phyloP scores from a whole-genome alignment of 169 alveolate species.

The Eimeria falciformis region DNA sequence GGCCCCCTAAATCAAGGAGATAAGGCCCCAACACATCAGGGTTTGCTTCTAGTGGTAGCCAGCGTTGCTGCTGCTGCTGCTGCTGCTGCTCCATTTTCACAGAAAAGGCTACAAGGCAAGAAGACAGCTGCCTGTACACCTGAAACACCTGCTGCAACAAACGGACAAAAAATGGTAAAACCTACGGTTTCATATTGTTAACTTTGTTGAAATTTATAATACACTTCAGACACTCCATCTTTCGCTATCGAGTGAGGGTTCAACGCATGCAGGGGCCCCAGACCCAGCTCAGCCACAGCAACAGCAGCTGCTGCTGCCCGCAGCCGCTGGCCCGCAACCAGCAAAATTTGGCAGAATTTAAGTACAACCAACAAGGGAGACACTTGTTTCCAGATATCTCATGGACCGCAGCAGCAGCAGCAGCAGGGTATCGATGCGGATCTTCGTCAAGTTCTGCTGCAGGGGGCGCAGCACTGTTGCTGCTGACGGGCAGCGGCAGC shows the following conservation, averaged over 20 bases:
- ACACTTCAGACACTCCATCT: neutral
- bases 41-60: constrained; percentile 64
- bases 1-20: constrained; percentile 44
- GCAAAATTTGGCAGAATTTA: neutral
- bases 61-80: neutral
- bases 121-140: neutral
- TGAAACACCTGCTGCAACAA: neutral
- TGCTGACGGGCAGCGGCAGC: neutral
- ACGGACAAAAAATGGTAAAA: too few species aligned
- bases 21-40: constrained; percentile 57
- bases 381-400: neutral
- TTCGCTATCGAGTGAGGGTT: too few species aligned
- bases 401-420: neutral
- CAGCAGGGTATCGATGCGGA: neutral
- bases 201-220: too few species aligned
- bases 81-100: constrained; percentile 6
- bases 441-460: constrained; percentile 4
- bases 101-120: neutral
- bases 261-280: constrained; percentile 5
- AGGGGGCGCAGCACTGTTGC: neutral
- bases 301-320: neutral
- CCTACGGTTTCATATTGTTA: too few species aligned
- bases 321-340: neutral
- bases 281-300: neutral
- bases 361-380: too few species aligned